Base-by-base conservation (phyloP, 768 basidiomycete species). In the Auricularia auricula-judae region DNA sequence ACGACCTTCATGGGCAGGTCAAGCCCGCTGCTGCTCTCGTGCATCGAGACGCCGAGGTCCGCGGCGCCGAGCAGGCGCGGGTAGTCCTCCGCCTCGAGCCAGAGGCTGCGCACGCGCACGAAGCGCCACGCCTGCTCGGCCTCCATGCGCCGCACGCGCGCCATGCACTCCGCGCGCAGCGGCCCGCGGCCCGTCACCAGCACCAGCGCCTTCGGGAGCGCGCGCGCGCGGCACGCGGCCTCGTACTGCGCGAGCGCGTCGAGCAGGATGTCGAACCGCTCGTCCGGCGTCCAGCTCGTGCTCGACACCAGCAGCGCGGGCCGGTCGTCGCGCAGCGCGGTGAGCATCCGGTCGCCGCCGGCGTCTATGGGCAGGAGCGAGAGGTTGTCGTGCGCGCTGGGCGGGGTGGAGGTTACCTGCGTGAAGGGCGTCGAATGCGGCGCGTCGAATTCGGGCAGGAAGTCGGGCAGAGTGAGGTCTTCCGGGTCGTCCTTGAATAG, bases 1-100 rank as follows among this genome's bases (percentile, higher is more conserved):
- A 99, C 93, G 3, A 99, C 86, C 74, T 99, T 99, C 97, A 99
- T 99, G 2, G 97, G 97, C 63, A 99, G 78, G 75, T 99, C 97
- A 64, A 94, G 76, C 1, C 84, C 89, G 2, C 92, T 95, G 0
- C 92, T 93, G 73, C 92, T 95, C 4, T 86, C 84, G 76, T 99
- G 97, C 61, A 99, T 76, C 66, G 86, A 93, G 65, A 98, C 82
- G 2, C 97, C 97, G 47, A 99, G 70, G 74, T 99, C 94, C 10
- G 94, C 92, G 3, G 91, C 69, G 88, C 95, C 96, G 3, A 99
- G 78, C 36, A 98, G 73, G 1, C 84, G 71, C 0, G 97, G 94
- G 74, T 99, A 99, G 71, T 98, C 94, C 68, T 85, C 85, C 23
- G 88, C 85, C 68, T 91, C 89, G 18, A 98, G 77, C 93, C 96